Conservation (phyloP, 2,329 filamentous ascomycete species). For the Alternaria gansuensis region DNA sequence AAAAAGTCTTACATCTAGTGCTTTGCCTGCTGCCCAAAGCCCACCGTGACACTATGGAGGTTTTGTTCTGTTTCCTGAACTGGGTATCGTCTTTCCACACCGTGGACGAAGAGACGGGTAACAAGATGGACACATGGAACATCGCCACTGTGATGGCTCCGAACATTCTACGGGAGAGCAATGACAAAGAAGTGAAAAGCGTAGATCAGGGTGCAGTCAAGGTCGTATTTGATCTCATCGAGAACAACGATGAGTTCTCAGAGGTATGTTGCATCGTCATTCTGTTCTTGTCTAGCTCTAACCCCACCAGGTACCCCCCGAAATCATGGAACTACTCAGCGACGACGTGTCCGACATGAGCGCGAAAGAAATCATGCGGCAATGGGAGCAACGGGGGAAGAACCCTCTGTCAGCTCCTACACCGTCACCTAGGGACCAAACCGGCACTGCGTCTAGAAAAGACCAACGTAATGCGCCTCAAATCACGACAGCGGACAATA, state of each 20-base stretch:
- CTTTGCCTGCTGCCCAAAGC: constrained; percentile 93
- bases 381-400: constrained; percentile 84
- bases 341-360: constrained; percentile 89
- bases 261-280: constrained; percentile 71
- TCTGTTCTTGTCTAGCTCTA: constrained; percentile 22
- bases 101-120: constrained; percentile 94
- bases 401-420: constrained; percentile 65
- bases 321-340: constrained; percentile 84
- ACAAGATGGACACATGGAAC: constrained; percentile 99
- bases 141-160: constrained; percentile 96
- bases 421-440: constrained; percentile 47
- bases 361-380: constrained; percentile 95
- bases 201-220: constrained; percentile 94
- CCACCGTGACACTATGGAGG: constrained; percentile 92
- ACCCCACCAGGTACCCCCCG: constrained; percentile 80
- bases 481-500: constrained; percentile 82
- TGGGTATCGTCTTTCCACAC: constrained; percentile 98
- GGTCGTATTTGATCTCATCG: constrained; percentile 88
- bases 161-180: constrained; percentile 83
- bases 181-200: constrained; percentile 63
- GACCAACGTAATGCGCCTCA: constrained; percentile 61
- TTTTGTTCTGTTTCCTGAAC: constrained; percentile 93
- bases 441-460: constrained; percentile 62
- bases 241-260: constrained; percentile 95
- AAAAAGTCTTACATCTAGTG: constrained; percentile 85